Evolutionary conservation across 2,329 filamentous ascomycete genomes (phyloP).

Genomic region (Didymella pomorum): DNA sequence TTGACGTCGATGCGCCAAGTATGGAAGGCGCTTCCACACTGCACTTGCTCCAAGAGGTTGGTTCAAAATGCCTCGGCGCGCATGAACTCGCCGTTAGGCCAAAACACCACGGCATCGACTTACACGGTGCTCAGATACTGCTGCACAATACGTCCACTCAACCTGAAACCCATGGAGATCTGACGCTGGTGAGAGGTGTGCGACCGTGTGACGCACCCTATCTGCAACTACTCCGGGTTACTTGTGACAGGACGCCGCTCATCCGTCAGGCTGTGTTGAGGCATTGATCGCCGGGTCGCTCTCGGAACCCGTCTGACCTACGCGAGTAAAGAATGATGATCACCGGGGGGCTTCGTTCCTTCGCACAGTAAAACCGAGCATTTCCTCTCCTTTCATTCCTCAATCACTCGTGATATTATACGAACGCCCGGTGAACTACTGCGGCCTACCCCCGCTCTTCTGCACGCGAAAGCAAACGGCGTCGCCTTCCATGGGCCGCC

Average conservation of each 20-base stretch:
- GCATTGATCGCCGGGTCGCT: slow-evolving; percentile 21
- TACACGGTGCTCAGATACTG: slow-evolving; percentile 12
- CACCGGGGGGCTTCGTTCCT: slow-evolving; percentile 18
- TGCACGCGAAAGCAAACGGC: slow-evolving; percentile 20
- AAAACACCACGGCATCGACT: slow-evolving; percentile 28
- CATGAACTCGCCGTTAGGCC: slow-evolving; percentile 19
- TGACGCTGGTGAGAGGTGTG: slow-evolving; percentile 10
- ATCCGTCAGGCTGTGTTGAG: slow-evolving; percentile 20
- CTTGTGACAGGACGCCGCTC: slow-evolving; percentile 21
- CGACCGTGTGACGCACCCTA: slow-evolving; percentile 12
- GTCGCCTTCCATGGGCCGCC: slow-evolving; percentile 19
- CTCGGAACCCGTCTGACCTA: slow-evolving; percentile 23
- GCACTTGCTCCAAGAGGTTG: slow-evolving; percentile 9
- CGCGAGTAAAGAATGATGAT: slow-evolving; percentile 22
- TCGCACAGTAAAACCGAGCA: slow-evolving; percentile 19
- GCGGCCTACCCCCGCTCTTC: slow-evolving; percentile 19
- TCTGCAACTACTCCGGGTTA: slow-evolving; percentile 17
- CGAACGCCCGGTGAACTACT: slow-evolving; percentile 14
- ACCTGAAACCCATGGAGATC: slow-evolving; percentile 7
- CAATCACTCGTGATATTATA: slow-evolving; percentile 18
- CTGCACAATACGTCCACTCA: slow-evolving; percentile 11
- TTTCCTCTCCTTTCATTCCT: slow-evolving; percentile 20
- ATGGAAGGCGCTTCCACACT: slow-evolving; percentile 15
- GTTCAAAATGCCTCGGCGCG: slow-evolving; percentile 17
- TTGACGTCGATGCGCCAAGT: slow-evolving; percentile 21